A percentile compares a stretch with the other conserved stretches of the same genome.
phyloP scores from a whole-genome alignment of 2,329 filamentous ascomycete species.

The Colletotrichum sp. region DNA sequence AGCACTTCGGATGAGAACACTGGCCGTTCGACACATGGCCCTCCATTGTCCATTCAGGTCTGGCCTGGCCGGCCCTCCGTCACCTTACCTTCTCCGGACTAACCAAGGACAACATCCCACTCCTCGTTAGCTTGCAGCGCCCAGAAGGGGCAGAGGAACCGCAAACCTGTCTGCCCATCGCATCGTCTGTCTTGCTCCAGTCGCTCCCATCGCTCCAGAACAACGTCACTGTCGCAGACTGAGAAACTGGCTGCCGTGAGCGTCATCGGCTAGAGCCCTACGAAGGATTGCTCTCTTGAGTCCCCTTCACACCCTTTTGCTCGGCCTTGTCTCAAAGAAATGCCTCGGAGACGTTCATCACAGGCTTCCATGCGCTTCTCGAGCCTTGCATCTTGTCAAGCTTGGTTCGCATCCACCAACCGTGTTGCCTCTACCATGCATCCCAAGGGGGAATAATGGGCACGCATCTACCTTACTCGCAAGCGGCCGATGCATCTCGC shows the following conservation, averaged over 20 bases:
- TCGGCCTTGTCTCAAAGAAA: neutral
- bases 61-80: neutral
- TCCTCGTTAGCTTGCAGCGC: neutral
- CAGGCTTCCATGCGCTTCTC: neutral
- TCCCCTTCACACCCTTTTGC: slow-evolving; percentile 5
- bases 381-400: neutral
- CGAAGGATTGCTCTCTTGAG: neutral
- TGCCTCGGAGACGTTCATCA: slow-evolving; percentile 7
- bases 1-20: neutral
- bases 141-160: neutral
- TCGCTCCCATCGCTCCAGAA: neutral
- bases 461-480: slow-evolving; percentile 3
- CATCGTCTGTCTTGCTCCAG: neutral
- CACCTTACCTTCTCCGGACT: neutral
- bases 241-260: neutral
- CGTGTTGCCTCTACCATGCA: neutral
- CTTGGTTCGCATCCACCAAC: neutral
- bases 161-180: neutral
- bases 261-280: slow-evolving; percentile 2
- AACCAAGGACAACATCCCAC: neutral
- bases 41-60: neutral
- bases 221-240: slow-evolving; percentile 5
- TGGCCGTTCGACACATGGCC: slow-evolving; percentile 10
- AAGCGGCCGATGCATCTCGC: neutral
- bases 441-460: neutral